Evolutionary conservation across 345 rosid species (phyloP).

Genomic region (Camelina hispida): DNA sequence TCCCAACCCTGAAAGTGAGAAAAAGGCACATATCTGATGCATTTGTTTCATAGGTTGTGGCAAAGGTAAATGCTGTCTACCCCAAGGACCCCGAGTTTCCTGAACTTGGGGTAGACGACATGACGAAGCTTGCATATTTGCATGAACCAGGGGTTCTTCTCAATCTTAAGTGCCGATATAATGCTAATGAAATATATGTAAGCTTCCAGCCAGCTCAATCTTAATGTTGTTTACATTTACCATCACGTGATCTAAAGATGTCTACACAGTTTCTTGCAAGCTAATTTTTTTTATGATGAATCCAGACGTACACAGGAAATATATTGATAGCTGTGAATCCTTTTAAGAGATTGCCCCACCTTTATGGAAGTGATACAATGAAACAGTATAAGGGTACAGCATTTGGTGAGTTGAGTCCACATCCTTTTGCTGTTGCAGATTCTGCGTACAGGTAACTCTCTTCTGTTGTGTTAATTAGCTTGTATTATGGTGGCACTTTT

Average conservation of each 20-base stretch:
- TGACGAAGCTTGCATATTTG: constrained; percentile 94
- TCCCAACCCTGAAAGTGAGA: neutral
- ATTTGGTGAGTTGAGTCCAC: constrained; percentile 92
- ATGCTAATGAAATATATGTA: constrained; percentile 91
- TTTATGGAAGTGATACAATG: constrained; percentile 82
- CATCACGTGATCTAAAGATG: neutral
- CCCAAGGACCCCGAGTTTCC: constrained; percentile 94
- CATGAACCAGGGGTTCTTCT: constrained; percentile 97
- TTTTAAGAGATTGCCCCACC: constrained; percentile 80
- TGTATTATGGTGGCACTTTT: constrained; percentile 13
- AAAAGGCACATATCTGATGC: constrained; percentile 5
- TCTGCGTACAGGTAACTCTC: constrained; percentile 82
- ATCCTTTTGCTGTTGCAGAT: constrained; percentile 98
- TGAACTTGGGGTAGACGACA: constrained; percentile 87
- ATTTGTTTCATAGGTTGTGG: constrained; percentile 60
- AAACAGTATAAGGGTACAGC: constrained; percentile 82
- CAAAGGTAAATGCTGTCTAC: constrained; percentile 61
- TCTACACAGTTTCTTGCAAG: neutral
- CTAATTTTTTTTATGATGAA: constrained; percentile 18
- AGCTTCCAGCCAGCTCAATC: no score
- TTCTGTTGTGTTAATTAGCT: neutral
- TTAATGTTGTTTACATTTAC: neutral
- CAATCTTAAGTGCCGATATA: constrained; percentile 78
- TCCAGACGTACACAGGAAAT: constrained; percentile 94
- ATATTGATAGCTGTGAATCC: constrained; percentile 98